Conservation (phyloP, 805 yeast genomes). For the Tetrapisispora nanseiensis region DNA sequence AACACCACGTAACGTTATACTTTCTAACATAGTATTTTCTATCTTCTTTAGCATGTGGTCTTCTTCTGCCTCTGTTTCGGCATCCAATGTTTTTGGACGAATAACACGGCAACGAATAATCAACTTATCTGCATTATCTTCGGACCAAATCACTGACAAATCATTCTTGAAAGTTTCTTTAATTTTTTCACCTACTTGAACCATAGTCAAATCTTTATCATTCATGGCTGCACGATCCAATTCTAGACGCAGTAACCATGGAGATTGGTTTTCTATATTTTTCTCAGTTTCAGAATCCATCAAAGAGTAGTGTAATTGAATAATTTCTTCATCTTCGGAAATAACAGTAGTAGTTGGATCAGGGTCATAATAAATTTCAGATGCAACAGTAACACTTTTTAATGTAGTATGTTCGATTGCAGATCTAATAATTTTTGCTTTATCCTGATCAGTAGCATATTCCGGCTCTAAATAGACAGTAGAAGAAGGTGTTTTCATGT, state of each 20-base stretch:
- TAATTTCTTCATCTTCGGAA: slow-evolving; percentile 94
- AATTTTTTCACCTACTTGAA: slow-evolving; percentile 94
- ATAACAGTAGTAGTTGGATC: slow-evolving; percentile 96
- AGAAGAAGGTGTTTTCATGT: slow-evolving; percentile 97
- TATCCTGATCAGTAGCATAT: slow-evolving; percentile 79
- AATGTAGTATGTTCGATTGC: slow-evolving; percentile 94
- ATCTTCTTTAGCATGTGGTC: slow-evolving; percentile 92
- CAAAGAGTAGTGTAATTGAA: slow-evolving; percentile 92
- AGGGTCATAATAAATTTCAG: slow-evolving; percentile 96
- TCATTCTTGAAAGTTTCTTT: slow-evolving; percentile 90
- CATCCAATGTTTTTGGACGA: slow-evolving; percentile 87
- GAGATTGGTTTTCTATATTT: slow-evolving; percentile 87
- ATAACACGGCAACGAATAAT: slow-evolving; percentile 97
- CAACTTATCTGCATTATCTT: slow-evolving; percentile 95
- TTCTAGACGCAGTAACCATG: slow-evolving; percentile 95
- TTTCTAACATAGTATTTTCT: slow-evolving; percentile 92
- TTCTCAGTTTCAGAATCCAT: slow-evolving; percentile 97
- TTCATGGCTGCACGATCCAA: slow-evolving; percentile 98
- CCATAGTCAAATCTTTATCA: slow-evolving; percentile 95
- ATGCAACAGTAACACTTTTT: slow-evolving; percentile 91
- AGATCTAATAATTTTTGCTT: slow-evolving; percentile 89
- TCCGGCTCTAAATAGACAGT: slow-evolving; percentile 84
- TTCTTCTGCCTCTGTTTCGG: slow-evolving; percentile 91
- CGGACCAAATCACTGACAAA: slow-evolving; percentile 96
- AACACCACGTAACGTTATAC: slow-evolving; percentile 91